These are phyloP conservation scores for Penicillium sp. DNA, from an alignment of 2,329 filamentous ascomycete genomes.

Conservation along the genomic window DNA sequence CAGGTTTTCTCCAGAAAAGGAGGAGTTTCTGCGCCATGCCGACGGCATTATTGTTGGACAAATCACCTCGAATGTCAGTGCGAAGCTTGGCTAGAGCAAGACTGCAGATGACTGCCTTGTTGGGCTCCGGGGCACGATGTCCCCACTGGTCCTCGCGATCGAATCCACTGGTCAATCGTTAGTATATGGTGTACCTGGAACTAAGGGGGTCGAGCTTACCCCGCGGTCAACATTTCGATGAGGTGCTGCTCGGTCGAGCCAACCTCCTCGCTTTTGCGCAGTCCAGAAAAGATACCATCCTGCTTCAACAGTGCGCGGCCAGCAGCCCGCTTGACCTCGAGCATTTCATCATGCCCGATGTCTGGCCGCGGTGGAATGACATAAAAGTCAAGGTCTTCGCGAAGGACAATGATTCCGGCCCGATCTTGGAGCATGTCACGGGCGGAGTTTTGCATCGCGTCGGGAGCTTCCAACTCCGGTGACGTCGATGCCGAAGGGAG, in stretches of 20 bases:
- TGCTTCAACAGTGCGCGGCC: conserved; percentile 81
- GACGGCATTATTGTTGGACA: conserved; percentile 69
- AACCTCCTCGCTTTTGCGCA: conserved; percentile 90
- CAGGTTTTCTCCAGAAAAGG: conserved; percentile 96
- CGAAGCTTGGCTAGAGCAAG: conserved; percentile 86
- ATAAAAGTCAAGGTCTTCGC: conserved; percentile 97
- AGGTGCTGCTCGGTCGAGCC: conserved; percentile 96
- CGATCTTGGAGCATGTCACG: conserved; percentile 77
- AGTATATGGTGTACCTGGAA: conserved; percentile 3
- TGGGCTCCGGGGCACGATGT: conserved; percentile 92
- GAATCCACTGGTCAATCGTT: conserved; percentile 64
- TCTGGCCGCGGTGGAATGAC: conserved; percentile 81
- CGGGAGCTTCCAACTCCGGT: conserved; percentile 57
- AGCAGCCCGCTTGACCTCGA: conserved; percentile 89
- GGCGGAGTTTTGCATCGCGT: conserved; percentile 65
- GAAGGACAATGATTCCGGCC: conserved; percentile 91
- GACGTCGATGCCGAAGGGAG: conserved; percentile 61
- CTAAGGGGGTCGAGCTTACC: conserved; percentile 55
- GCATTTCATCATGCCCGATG: conserved; percentile 85
- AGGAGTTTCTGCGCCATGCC: conserved; percentile 98
- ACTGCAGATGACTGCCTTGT: conserved; percentile 97
- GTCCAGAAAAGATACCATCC: conserved; percentile 89
- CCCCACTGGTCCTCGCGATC: conserved; percentile 95
- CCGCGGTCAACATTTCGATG: conserved; percentile 98
- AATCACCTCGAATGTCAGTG: conserved; percentile 77